Percentiles rank a stretch among this genome's conserved stretches.
Evolutionary conservation across 2,329 filamentous ascomycete species (phyloP).

Genomic region (Penicillium janthinellum): DNA sequence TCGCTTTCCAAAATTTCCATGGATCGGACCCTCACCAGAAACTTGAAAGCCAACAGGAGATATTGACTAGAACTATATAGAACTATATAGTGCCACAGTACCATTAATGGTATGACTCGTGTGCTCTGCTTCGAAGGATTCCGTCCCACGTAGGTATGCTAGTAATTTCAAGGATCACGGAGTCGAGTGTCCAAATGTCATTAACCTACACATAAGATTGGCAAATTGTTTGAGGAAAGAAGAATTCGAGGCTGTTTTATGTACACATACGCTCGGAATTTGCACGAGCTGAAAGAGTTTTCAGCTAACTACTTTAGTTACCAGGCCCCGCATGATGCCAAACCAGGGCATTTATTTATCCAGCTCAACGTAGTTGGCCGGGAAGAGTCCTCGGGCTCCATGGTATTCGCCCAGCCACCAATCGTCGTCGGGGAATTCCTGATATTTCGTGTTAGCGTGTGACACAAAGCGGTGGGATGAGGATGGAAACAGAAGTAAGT

Average conservation of each 20-base stretch:
- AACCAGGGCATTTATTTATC: conserved; percentile 26
- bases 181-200: neutral
- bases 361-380: conserved; percentile 53
- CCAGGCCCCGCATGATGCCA: neutral
- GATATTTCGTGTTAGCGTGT: conserved; percentile 28
- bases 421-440: conserved; percentile 97
- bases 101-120: too few relatives aligned
- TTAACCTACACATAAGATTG: neutral
- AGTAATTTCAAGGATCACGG: too few relatives aligned
- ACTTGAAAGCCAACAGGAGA: neutral
- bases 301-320: conserved; percentile 1
- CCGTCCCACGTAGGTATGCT: neutral
- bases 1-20: neutral
- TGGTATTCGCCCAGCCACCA: conserved; percentile 95
- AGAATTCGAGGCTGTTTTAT: neutral
- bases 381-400: conserved; percentile 80
- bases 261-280: neutral
- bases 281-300: neutral
- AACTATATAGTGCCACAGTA: too few relatives aligned
- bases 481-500: neutral
- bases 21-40: neutral
- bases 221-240: neutral
- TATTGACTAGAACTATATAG: too few relatives aligned
- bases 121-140: too few relatives aligned
- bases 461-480: neutral